Conservation (phyloP, 306 rosid species). For the Geum urbanum region DNA sequence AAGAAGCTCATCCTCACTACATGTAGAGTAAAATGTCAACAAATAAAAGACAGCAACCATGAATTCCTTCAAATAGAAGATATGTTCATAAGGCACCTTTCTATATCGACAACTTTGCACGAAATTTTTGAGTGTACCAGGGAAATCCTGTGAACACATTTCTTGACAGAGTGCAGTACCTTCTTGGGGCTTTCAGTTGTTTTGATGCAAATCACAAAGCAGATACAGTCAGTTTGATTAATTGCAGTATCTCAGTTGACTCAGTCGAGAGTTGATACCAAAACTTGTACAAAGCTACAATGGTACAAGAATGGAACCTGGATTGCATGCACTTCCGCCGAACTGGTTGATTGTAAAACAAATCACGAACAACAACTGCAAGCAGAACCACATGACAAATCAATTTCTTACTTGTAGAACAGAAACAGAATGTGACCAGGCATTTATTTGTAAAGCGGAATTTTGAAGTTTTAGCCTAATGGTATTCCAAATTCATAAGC, state of each 20-base stretch:
- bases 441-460: neutral
- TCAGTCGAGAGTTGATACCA: slow-evolving; percentile 19
- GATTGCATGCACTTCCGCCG: slow-evolving; percentile 77
- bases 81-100: slow-evolving; percentile 53
- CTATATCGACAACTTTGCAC: slow-evolving; percentile 65
- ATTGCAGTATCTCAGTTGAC: slow-evolving; percentile 22
- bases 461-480: neutral
- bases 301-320: slow-evolving; percentile 46
- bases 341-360: slow-evolving; percentile 96
- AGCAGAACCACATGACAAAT: slow-evolving; percentile 22
- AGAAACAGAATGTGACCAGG: neutral
- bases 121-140: slow-evolving; percentile 60
- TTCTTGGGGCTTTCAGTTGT: slow-evolving; percentile 68
- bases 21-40: slow-evolving; percentile 18
- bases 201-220: slow-evolving; percentile 23
- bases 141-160: slow-evolving; percentile 55
- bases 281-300: neutral
- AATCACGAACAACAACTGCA: slow-evolving; percentile 80
- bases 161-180: slow-evolving; percentile 78
- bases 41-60: neutral
- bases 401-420: slow-evolving; percentile 7
- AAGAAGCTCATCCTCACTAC: slow-evolving; percentile 74
- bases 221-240: slow-evolving; percentile 37
- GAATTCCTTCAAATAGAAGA: slow-evolving; percentile 18
- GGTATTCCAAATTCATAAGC: neutral